Base-by-base conservation (phyloP, 1,284 basidiomycete genomes). In the Kalmanozyma brasiliensis region DNA sequence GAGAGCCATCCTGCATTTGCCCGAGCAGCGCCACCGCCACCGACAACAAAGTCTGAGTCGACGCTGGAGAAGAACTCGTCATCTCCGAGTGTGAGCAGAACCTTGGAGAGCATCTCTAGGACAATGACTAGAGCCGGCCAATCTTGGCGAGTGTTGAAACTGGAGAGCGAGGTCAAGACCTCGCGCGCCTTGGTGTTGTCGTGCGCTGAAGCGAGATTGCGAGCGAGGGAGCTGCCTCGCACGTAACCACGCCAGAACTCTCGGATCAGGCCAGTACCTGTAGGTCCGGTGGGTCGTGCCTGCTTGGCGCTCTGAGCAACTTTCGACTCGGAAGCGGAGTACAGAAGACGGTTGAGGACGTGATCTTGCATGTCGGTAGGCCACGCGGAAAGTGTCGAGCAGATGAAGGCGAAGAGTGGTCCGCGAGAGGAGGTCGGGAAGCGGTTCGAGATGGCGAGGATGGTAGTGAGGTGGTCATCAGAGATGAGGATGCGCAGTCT, bases 1-100 rank as follows among this genome's bases (percentile, higher is more conserved):
- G 86, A 86, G 3, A 98, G 86, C 1, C 66, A 69, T 32, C 45
- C 60, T 17, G 42, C 44, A 20, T 52, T 69, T 3, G 30, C 24
- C 7, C 44, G 44, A n/a, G 49, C 48, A 24, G 33, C 49, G 32
- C 55, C 45, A 8, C 49, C 37, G 22, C 52, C 59, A 9, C 41
- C 53, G 32, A 55, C 30, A 1, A 19, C 46, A 19, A 47, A 41
- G 14, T 14, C 34, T 5, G 48, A 49, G 36, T 52, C 49, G 43
- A 16, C 33, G 17, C 38, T 34, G 22, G 88, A 87, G 79, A 94
- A 94, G 84, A 98, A 98, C 82, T 98, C 95, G 81, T 98, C 95
- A 74, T 98, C 96, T 2, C 92, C 92, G 85, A 98, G 91, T 0
- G 94, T 93, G 35, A 94, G 85, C 17, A 98, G 87, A 11, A 89